Conservation (phyloP, 371 early-diverging fungal genomes). For the Lichtheimia corymbifera region DNA sequence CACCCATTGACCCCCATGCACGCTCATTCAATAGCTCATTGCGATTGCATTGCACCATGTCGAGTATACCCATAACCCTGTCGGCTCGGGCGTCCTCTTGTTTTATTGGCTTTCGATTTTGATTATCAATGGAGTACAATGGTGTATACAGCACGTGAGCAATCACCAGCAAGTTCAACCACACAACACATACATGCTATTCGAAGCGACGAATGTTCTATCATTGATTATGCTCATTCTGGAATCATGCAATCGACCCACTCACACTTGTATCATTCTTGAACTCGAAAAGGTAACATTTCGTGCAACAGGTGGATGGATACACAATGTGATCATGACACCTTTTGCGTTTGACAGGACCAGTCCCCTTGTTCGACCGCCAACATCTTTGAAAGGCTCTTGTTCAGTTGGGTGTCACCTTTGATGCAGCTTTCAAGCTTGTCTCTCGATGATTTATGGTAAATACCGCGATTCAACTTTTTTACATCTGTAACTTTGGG, state of each 20-base stretch:
- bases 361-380: conserved; percentile 77
- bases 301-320: too few species aligned
- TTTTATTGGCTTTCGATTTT: conserved; percentile 76
- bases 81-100: conserved; percentile 70
- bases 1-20: not conserved
- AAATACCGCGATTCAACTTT: not conserved
- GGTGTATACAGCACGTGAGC: conserved; percentile 48
- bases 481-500: conserved; percentile 31
- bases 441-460: conserved; percentile 80
- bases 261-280: too few species aligned
- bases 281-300: too few species aligned
- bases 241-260: conserved; percentile 3
- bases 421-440: conserved; percentile 85
- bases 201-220: conserved; percentile 36
- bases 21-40: conserved; percentile 33
- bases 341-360: not conserved
- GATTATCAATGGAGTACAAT: conserved; percentile 45
- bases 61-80: conserved; percentile 66
- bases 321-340: too few species aligned
- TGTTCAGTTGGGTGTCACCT: conserved; percentile 91
- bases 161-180: conserved; percentile 11
- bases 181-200: conserved; percentile 28
- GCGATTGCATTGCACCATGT: conserved; percentile 64
- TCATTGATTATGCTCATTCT: conserved; percentile 26
- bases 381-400: conserved; percentile 81